Percentiles rank a stretch among this genome's conserved stretches.
Evolutionary conservation across 2,329 filamentous ascomycete genomes (phyloP).

Genomic region (Xenoacremonium recifei): DNA sequence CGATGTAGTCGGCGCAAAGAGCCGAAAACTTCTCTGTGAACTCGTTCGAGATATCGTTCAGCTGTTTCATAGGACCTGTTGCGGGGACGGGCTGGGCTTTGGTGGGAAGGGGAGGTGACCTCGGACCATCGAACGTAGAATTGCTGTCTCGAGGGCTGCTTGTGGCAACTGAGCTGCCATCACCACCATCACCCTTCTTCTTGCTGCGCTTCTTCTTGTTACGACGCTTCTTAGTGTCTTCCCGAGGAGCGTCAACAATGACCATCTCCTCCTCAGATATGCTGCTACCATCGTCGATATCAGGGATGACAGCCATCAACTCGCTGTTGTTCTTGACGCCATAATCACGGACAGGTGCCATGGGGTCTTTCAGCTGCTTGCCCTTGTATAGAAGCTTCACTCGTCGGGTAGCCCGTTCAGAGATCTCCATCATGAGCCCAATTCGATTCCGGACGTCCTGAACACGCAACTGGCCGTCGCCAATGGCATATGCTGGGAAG

Average conservation of each 20-base stretch:
- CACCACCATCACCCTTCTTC: conserved; percentile 26
- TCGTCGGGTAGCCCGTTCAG: conserved; percentile 47
- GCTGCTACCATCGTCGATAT: conserved; percentile 35
- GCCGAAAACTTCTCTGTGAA: conserved; percentile 66
- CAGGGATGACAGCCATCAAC: conserved; percentile 49
- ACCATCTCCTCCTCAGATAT: conserved; percentile 45
- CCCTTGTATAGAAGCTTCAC: conserved; percentile 75
- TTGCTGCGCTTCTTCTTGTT: conserved; percentile 36
- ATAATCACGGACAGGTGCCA: conserved; percentile 57
- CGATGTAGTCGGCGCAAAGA: conserved; percentile 60
- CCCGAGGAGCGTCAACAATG: conserved; percentile 39
- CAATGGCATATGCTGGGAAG: conserved; percentile 74
- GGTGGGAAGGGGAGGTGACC: conserved; percentile 10
- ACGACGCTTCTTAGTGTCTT: conserved; percentile 36
- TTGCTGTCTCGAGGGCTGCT: conserved; percentile 46
- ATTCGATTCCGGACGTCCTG: conserved; percentile 66
- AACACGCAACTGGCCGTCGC: conserved; percentile 68
- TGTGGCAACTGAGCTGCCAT: conserved; percentile 36
- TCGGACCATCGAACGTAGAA: conserved; percentile 34
- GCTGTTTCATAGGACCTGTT: conserved; percentile 48
- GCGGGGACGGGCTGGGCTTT: conserved; percentile 15
- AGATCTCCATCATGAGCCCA: conserved; percentile 63
- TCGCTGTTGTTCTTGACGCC: conserved; percentile 61
- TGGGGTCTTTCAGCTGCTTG: conserved; percentile 64
- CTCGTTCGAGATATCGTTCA: conserved; percentile 63